Conservation (phyloP, 169 alveolate genomes). For the Pseudocohnilembus persalinus region DNA sequence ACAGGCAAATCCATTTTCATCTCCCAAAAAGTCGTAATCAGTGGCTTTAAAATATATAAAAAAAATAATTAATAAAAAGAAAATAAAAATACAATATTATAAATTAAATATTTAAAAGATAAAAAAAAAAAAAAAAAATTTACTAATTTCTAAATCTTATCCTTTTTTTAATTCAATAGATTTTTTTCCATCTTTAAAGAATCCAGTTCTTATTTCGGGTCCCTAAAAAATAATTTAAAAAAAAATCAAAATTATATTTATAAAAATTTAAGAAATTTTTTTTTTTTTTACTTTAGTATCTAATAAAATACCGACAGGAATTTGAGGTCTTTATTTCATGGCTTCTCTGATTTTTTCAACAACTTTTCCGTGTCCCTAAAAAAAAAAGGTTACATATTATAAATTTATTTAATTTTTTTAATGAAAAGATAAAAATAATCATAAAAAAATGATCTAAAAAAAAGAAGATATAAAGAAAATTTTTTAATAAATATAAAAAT, state of each 20-base stretch:
- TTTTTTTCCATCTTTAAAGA: slow-evolving; percentile 88
- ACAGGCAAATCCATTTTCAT: slow-evolving; percentile 91
- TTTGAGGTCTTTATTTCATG: slow-evolving; percentile 90
- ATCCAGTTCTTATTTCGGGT: slow-evolving; percentile 99
- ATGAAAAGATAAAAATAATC: not conserved
- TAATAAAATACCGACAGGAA: slow-evolving; percentile 92
- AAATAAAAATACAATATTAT: not conserved
- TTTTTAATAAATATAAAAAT: too few relatives aligned
- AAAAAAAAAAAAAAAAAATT: not conserved
- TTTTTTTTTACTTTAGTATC: slow-evolving; percentile 89
- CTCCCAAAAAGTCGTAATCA: slow-evolving; percentile 94
- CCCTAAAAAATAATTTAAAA: slow-evolving; percentile 77
- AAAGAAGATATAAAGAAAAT: not conserved
- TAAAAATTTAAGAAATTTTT: not conserved
- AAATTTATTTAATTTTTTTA: too few relatives aligned
- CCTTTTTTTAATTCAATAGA: slow-evolving; percentile 91
- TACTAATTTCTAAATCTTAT: slow-evolving; percentile 88
- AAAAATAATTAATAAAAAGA: too few relatives aligned
- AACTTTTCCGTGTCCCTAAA: slow-evolving; percentile 85
- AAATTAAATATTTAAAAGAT: not conserved
- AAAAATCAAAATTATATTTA: not conserved
- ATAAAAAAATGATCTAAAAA: not conserved
- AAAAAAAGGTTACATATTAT: too few relatives aligned
- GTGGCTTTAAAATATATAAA: slow-evolving; percentile 61
- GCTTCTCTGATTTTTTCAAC: slow-evolving; percentile 91